Percentiles rank a stretch among this genome's conserved stretches.
These are phyloP conservation scores for Penicillium sp. DNA, from an alignment of 2,329 filamentous ascomycete species.

Conservation along the genomic window DNA sequence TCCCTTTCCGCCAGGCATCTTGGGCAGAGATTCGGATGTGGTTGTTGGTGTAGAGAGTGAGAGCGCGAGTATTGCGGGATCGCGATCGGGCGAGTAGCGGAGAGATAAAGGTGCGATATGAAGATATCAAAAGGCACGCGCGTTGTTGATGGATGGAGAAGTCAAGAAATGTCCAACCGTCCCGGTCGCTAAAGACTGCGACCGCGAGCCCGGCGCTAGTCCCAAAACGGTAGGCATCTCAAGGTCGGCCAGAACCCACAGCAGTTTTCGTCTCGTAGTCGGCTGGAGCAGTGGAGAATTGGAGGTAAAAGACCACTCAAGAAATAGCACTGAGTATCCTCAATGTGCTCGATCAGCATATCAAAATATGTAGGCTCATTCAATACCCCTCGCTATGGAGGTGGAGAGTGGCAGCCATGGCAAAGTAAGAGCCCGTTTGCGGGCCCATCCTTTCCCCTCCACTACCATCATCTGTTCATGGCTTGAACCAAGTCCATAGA, in stretches of 20 bases:
- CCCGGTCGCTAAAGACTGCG: conserved; percentile 38
- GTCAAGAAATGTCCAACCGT: conserved; percentile 43
- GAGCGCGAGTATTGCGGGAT: conserved; percentile 31
- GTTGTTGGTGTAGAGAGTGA: conserved; percentile 26
- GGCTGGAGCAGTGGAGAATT: not conserved
- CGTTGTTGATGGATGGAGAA: conserved; percentile 49
- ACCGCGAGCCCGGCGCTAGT: conserved; percentile 34
- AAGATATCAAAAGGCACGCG: conserved; percentile 32
- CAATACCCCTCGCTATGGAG: not conserved
- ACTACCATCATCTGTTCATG: conserved; percentile 6
- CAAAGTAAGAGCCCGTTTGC: conserved; percentile 11
- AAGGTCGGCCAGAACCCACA: conserved; percentile 4
- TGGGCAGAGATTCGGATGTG: conserved; percentile 23
- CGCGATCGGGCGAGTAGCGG: conserved; percentile 26
- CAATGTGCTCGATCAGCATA: not conserved
- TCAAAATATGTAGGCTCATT: not conserved
- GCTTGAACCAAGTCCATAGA: not conserved
- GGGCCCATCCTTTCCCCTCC: conserved; percentile 1
- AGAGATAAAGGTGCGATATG: conserved; percentile 30
- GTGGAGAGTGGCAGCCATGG: not conserved
- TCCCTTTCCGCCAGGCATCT: conserved; percentile 88
- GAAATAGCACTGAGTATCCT: too few relatives aligned
- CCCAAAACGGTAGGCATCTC: conserved; percentile 33
- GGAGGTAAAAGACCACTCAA: not conserved
- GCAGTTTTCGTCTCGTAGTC: not conserved